Conservation (phyloP, 768 basidiomycete genomes). For the Leccinum variicolor region DNA sequence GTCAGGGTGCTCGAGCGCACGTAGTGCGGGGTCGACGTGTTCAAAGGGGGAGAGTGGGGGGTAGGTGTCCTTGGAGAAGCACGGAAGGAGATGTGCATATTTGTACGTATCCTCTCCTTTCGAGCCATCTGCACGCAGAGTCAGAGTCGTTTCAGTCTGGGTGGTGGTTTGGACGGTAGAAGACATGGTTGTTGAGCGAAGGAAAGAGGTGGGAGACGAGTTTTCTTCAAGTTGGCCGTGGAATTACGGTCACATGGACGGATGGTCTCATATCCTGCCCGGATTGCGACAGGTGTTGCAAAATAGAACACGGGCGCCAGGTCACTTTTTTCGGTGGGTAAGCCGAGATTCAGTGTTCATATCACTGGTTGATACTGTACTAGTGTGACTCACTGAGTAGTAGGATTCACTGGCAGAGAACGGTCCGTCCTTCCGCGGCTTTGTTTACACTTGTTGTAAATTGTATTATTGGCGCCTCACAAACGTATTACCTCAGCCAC, state of each 20-base stretch:
- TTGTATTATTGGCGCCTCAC: no score
- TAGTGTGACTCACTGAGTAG: no score
- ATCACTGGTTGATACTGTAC: no score
- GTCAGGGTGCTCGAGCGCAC: constrained; percentile 63
- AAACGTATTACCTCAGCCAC: no score
- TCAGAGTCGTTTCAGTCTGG: constrained; percentile 2
- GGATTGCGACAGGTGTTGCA: no score
- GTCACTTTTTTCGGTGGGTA: no score
- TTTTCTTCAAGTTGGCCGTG: no score
- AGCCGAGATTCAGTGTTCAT: no score
- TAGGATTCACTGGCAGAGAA: no score
- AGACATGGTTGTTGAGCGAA: background rate
- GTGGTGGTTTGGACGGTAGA: constrained; percentile 15
- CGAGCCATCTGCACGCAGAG: constrained; percentile 2
- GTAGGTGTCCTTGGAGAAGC: constrained; percentile 57
- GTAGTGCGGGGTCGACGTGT: constrained; percentile 71
- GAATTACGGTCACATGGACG: background rate
- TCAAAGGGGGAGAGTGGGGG: constrained; percentile 70
- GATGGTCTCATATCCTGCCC: background rate
- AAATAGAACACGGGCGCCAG: no score
- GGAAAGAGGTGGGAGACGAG: background rate
- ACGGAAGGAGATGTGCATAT: constrained; percentile 69
- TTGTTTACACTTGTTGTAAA: no score
- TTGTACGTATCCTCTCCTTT: constrained; percentile 39
- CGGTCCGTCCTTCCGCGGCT: no score